Evolutionary conservation across 179 eudicot species (phyloP), one percentile per base, ranked within the genome.

Genomic region (Silene coronaria): DNA sequence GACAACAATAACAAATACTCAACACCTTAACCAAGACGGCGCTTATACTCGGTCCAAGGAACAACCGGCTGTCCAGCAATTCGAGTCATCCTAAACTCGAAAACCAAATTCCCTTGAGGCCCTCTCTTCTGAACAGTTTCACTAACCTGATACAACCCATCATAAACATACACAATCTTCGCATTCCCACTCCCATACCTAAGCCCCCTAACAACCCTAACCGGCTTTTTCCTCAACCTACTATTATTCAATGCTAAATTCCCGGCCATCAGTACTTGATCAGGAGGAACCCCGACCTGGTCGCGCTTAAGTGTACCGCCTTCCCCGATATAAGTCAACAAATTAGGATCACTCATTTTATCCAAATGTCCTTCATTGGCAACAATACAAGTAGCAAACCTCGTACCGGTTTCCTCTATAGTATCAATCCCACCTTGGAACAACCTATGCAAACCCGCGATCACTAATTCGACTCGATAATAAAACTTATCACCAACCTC

Each of bases 401-500:
- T 58, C 23, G 48, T 24, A 68, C 79, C 62, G 11, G 3, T 1
- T 9, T 42, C 48, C 74, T 62, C 71, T 76, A 70, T 71, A 11
- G 8, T 62, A 84, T 88, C 88, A 45, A 86, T 88, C 36, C 86
- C 89, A 4, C 75, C 73, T 9, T 78, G 74, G 13, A 16, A 27
- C 14, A 11, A 30, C 76, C 70, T 75, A 13, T 81, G 84, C 24
- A 81, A 70, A 9, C 81, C 84, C 4, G 65, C 78, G 36, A 81
- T 38, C 58, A 45, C 28, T 17, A 81, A 80, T 24, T 86, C 89
- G 1, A 70, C 77, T 57, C 91, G 61, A 26, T 65, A 88, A n/a
- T 61, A 78, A 12, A 88, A 88, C 46, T 60, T 48, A 75, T 87
- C 83, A 53, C 92, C 92, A 23, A 89, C 57, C 68, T 84, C 85